These are phyloP conservation scores for Stachybotrys chartarum DNA, from an alignment of 2,329 filamentous ascomycete genomes.

Conservation along the genomic window DNA sequence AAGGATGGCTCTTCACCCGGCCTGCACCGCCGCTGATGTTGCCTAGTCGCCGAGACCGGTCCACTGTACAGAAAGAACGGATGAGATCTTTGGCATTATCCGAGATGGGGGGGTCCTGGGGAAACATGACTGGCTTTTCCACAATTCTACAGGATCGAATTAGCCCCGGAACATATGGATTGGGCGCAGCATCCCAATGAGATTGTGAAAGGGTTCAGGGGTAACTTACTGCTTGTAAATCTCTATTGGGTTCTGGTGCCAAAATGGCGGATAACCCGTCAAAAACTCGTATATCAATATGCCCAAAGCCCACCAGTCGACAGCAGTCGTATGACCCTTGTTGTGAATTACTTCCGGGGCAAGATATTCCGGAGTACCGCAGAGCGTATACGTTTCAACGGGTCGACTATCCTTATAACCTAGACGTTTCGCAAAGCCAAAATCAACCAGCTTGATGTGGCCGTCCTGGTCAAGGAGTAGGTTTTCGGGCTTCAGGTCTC, in stretches of 20 bases:
- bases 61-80: slow-evolving; percentile 67
- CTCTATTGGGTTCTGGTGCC: slow-evolving; percentile 80
- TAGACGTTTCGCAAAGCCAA: slow-evolving; percentile 77
- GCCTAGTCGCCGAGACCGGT: slow-evolving; percentile 69
- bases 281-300: slow-evolving; percentile 81
- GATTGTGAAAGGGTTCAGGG: neutral
- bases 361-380: slow-evolving; percentile 77
- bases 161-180: neutral
- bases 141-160: slow-evolving; percentile 55
- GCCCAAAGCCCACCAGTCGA: slow-evolving; percentile 84
- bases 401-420: slow-evolving; percentile 44
- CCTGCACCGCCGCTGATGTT: slow-evolving; percentile 70
- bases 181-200: neutral
- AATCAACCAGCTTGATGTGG: slow-evolving; percentile 78
- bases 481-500: slow-evolving; percentile 79
- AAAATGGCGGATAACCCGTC: slow-evolving; percentile 79
- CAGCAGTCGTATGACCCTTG: slow-evolving; percentile 67
- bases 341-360: slow-evolving; percentile 81
- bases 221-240: slow-evolving; percentile 67
- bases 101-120: slow-evolving; percentile 58
- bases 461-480: slow-evolving; percentile 70
- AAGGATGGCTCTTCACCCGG: slow-evolving; percentile 67
- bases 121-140: slow-evolving; percentile 69
- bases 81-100: slow-evolving; percentile 68
- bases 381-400: slow-evolving; percentile 73